Evolutionary conservation across 352 stramenopile genomes (phyloP), one percentile per base, ranked within the genome.

Genomic region (Phytophthora foliorum): DNA sequence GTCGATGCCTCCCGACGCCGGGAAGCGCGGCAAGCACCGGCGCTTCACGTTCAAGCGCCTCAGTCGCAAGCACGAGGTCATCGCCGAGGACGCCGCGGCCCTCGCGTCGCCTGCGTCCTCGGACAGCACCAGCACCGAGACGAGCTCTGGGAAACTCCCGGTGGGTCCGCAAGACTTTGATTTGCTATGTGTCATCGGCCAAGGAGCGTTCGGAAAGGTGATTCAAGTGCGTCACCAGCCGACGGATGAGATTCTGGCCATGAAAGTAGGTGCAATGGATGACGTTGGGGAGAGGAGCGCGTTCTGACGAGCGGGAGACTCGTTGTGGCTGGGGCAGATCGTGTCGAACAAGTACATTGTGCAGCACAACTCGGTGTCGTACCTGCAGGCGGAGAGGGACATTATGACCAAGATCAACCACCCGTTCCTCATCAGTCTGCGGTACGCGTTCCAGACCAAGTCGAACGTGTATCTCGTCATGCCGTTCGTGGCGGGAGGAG

Each of bases 341-440:
- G 84, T 95, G 36, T 90, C 77, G 41, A 93, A 93, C 70, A 92
- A 93, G 74, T 92, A 91, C 72, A 83, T 96, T 39, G 84, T 94
- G 60, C 89, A 96, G 75, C 80, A 93, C 69, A 94, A 94, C 54
- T 93, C 86, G 32, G 72, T 94, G 46, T 71, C 78, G 57, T 93
- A 93, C 56, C 57, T 94, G 25, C 85, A 94, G 57, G 82, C 86
- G 2, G 88, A 96, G 70, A 78, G 88, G 41, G 85, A 94, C 63
- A 94, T 94, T 49, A 94, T 96, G 87, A 93, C 85, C 59, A 92
- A 94, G 76, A 91, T 96, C 62, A 86, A 85, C 57, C 88, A 96
- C 51, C 88, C 88, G 49, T 96, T 96, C 67, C 56, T 96, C 6
- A 89, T 94, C 57, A 90, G 78, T 67, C 62, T 96, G 24, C 71